A percentile compares a stretch with the other conserved stretches of the same genome.
Evolutionary conservation across 2,329 filamentous ascomycete genomes (phyloP).

Genomic region (Pseudomassariella vexata): DNA sequence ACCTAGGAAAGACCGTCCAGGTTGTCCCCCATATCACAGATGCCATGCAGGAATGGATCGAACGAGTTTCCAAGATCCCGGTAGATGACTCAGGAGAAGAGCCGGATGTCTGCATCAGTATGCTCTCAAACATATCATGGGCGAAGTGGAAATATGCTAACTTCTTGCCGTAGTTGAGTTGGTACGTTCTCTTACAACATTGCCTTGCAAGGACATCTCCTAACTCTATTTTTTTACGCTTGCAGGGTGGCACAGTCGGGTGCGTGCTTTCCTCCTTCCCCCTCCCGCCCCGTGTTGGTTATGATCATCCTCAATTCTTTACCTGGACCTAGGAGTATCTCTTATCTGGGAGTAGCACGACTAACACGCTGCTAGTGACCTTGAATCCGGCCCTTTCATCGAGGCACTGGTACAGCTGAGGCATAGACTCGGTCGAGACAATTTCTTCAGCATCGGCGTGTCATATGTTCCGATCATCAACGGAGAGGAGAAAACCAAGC

Average conservation of each 20-base stretch:
- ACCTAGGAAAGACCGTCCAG: slow-evolving; percentile 84
- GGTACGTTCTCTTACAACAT: slow-evolving; percentile 9
- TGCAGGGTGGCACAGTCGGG: slow-evolving; percentile 59
- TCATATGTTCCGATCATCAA: slow-evolving; percentile 69
- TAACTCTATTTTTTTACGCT: too few species aligned
- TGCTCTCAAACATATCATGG: too few species aligned
- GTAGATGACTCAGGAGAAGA: slow-evolving; percentile 78
- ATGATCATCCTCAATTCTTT: too few species aligned
- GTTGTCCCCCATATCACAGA: slow-evolving; percentile 90
- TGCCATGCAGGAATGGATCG: slow-evolving; percentile 88
- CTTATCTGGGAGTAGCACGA: too few species aligned
- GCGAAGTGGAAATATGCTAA: too few species aligned
- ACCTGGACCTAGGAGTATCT: too few species aligned
- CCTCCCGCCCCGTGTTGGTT: too few species aligned
- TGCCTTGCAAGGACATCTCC: slow-evolving; percentile 22
- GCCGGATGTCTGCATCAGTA: slow-evolving; percentile 89
- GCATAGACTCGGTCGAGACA: slow-evolving; percentile 64
- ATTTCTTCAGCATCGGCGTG: slow-evolving; percentile 86
- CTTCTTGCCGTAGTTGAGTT: too few species aligned
- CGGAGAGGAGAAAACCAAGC: slow-evolving; percentile 6
- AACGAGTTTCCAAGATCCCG: slow-evolving; percentile 76
- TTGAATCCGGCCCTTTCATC: slow-evolving; percentile 59
- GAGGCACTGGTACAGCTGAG: slow-evolving; percentile 79
- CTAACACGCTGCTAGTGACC: too few species aligned
- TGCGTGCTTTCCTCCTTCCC: slow-evolving; percentile 8